Conservation (phyloP, 1,139 yeast genomes). For the Candida albicans region DNA sequence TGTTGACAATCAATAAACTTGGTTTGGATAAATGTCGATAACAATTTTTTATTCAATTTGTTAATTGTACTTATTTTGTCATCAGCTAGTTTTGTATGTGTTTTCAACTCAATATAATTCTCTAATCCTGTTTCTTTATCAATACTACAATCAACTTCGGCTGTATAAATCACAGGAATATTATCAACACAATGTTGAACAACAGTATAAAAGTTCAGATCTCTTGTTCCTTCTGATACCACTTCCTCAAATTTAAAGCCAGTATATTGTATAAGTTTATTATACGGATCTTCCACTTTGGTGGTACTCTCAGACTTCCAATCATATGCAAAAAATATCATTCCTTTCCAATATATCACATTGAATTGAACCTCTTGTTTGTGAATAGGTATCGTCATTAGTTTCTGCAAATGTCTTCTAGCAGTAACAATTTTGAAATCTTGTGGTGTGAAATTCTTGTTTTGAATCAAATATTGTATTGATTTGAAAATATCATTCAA, state of each 20-base stretch:
- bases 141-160: slow-evolving; percentile 25
- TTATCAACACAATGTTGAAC: slow-evolving; percentile 15
- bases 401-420: slow-evolving; percentile 21
- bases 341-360: slow-evolving; percentile 21
- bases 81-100: slow-evolving; percentile 17
- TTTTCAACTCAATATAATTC: slow-evolving; percentile 25
- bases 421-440: slow-evolving; percentile 20
- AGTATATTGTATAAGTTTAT: slow-evolving; percentile 19
- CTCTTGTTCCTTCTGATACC: slow-evolving; percentile 15
- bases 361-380: slow-evolving; percentile 18
- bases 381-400: slow-evolving; percentile 23
- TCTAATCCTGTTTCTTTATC: slow-evolving; percentile 10
- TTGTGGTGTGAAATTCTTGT: slow-evolving; percentile 1
- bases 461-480: slow-evolving; percentile 15
- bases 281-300: slow-evolving; percentile 1
- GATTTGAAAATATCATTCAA: slow-evolving; percentile 21
- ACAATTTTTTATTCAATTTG: slow-evolving; percentile 16
- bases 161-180: slow-evolving; percentile 20
- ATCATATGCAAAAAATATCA: slow-evolving; percentile 23
- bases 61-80: slow-evolving; percentile 13
- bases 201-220: slow-evolving; percentile 19
- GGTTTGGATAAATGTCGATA: slow-evolving; percentile 25
- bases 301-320: slow-evolving; percentile 15
- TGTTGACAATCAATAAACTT: slow-evolving; percentile 19
- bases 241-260: slow-evolving; percentile 26